Conservation (phyloP, 2,329 filamentous ascomycete species). For the Neonectria hederae region DNA sequence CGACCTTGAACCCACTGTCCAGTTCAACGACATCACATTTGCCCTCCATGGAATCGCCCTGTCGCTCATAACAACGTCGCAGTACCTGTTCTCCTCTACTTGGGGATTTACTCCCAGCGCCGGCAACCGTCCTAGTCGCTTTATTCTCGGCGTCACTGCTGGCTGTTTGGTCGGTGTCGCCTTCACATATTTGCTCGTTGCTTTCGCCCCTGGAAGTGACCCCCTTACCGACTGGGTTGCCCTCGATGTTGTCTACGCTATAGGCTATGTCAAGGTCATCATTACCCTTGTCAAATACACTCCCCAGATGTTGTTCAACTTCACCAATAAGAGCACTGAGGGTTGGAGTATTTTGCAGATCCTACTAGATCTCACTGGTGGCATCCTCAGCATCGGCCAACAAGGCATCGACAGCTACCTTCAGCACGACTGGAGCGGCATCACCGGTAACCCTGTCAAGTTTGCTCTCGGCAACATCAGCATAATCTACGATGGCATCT, state of each 20-base stretch:
- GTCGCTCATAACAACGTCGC: conserved; percentile 77
- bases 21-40: conserved; percentile 90
- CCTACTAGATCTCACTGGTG: conserved; percentile 83
- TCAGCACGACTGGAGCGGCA: conserved; percentile 86
- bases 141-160: conserved; percentile 74
- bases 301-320: conserved; percentile 86
- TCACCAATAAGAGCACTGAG: conserved; percentile 81
- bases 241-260: conserved; percentile 71
- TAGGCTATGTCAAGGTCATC: conserved; percentile 89
- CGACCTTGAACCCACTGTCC: conserved; percentile 82
- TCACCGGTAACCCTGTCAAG: conserved; percentile 93
- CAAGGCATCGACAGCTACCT: conserved; percentile 85
- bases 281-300: conserved; percentile 93
- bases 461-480: conserved; percentile 86
- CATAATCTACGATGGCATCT: conserved; percentile 86
- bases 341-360: conserved; percentile 92
- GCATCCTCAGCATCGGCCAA: conserved; percentile 82
- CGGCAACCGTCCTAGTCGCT: conserved; percentile 64
- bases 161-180: conserved; percentile 73
- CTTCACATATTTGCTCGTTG: conserved; percentile 58
- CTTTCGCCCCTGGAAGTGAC: conserved; percentile 48
- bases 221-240: conserved; percentile 64
- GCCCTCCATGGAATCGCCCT: conserved; percentile 82
- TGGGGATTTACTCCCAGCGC: conserved; percentile 78
- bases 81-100: conserved; percentile 74